phyloP scores from a whole-genome alignment of 257 asterid genomes.

The Ajuga chamaepitys region DNA sequence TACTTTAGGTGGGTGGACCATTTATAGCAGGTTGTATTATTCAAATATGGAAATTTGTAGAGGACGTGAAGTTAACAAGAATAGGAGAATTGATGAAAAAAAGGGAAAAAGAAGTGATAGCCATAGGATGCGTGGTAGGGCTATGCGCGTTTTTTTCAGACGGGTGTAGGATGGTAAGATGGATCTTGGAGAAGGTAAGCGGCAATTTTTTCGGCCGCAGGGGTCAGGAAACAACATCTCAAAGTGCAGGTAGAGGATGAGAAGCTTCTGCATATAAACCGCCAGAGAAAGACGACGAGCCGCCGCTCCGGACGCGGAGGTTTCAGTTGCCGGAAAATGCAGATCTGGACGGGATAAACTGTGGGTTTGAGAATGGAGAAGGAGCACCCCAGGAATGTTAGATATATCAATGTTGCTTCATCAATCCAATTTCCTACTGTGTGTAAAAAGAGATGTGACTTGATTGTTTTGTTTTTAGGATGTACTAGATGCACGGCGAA shows the following conservation, averaged over 20 bases:
- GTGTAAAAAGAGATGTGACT: background rate
- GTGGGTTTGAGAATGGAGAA: slow-evolving; percentile 25
- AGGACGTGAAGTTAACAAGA: too few species aligned
- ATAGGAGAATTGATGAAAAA: slow-evolving; percentile 16
- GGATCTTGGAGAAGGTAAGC: slow-evolving; percentile 18
- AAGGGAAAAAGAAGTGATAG: slow-evolving; percentile 20
- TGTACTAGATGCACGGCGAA: too few species aligned
- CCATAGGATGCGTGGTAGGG: slow-evolving; percentile 29
- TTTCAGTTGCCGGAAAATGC: slow-evolving; percentile 35
- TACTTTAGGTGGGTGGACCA: too few species aligned
- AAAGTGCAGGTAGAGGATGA: slow-evolving; percentile 34
- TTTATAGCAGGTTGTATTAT: too few species aligned
- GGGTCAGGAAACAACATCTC: slow-evolving; percentile 27
- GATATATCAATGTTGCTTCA: slow-evolving; percentile 11
- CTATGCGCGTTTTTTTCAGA: slow-evolving; percentile 19
- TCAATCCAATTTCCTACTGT: too few species aligned
- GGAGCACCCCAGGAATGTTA: slow-evolving; percentile 4
- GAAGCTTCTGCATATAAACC: slow-evolving; percentile 21
- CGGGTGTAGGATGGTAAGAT: slow-evolving; percentile 22
- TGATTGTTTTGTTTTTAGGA: background rate
- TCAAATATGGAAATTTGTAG: too few species aligned
- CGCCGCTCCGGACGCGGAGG: slow-evolving; percentile 23
- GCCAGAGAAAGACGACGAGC: slow-evolving; percentile 17
- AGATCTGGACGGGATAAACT: slow-evolving; percentile 15
- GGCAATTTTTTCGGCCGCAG: slow-evolving; percentile 18